Evolutionary conservation across 2,329 filamentous ascomycete species (phyloP).

Genomic region (Thelonectria rubi): DNA sequence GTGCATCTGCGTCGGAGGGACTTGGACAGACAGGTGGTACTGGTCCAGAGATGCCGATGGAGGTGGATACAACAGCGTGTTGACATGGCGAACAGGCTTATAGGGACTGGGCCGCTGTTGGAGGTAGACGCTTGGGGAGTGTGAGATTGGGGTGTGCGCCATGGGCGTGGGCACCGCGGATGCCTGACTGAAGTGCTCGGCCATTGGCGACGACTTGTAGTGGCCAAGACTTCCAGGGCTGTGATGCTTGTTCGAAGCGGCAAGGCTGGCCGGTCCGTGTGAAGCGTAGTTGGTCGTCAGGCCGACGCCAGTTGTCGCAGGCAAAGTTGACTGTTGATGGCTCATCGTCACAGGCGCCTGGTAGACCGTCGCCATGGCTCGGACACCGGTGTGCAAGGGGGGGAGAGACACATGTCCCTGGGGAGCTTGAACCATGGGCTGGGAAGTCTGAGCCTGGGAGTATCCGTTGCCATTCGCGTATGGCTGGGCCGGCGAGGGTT

Average conservation of each 20-base stretch:
- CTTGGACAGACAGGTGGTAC: constrained; percentile 67
- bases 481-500: constrained; percentile 39
- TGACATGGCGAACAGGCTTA: constrained; percentile 86
- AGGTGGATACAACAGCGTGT: constrained; percentile 89
- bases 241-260: constrained; percentile 63
- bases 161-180: constrained; percentile 67
- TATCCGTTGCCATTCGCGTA: constrained; percentile 53
- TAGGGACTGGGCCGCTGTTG: constrained; percentile 92
- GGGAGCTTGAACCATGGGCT: constrained; percentile 45
- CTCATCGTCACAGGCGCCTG: constrained; percentile 58
- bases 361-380: constrained; percentile 83
- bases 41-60: constrained; percentile 81
- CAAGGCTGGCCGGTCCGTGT: constrained; percentile 52
- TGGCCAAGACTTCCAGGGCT: constrained; percentile 60
- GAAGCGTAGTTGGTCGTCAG: constrained; percentile 39
- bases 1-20: constrained; percentile 79
- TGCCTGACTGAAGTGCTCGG: constrained; percentile 64
- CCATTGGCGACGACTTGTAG: constrained; percentile 71
- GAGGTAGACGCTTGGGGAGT: constrained; percentile 88
- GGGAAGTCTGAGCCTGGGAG: constrained; percentile 36
- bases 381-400: constrained; percentile 66
- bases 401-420: constrained; percentile 64
- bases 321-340: constrained; percentile 44
- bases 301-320: constrained; percentile 38
- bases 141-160: constrained; percentile 70